Evolutionary conservation across 1,139 yeast species (phyloP).

Genomic region (Casaregolazyma lundiana): DNA sequence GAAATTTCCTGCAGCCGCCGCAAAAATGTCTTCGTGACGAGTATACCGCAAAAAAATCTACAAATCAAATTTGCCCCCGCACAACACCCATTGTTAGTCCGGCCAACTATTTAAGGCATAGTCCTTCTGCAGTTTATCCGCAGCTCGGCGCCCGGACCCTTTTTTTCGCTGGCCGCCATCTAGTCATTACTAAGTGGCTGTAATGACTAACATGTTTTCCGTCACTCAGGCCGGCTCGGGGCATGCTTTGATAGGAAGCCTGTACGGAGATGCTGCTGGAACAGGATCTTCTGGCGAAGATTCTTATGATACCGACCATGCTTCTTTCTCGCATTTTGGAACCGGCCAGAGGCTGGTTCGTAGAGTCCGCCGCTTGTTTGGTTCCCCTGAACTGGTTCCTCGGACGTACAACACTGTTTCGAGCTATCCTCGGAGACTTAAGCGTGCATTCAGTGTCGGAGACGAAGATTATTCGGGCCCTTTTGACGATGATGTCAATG

Average conservation of each 20-base stretch:
- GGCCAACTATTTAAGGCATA: neutral
- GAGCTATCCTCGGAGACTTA: slow-evolving; percentile 14
- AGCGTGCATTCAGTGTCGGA: slow-evolving; percentile 11
- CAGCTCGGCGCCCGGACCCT: neutral
- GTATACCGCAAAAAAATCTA: neutral
- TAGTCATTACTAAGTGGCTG: neutral
- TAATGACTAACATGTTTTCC: neutral
- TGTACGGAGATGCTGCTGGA: neutral
- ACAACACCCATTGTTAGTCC: no score
- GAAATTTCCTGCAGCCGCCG: neutral
- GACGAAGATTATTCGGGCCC: slow-evolving; percentile 16
- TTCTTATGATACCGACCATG: neutral
- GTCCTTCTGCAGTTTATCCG: neutral
- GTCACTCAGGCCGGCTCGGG: neutral
- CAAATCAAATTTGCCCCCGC: no score
- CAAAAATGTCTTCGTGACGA: neutral
- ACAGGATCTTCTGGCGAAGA: neutral
- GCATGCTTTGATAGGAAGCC: neutral
- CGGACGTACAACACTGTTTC: slow-evolving; percentile 2
- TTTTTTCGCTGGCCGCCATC: neutral
- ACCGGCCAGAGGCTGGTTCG: slow-evolving; percentile 6
- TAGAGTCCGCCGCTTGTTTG: slow-evolving; percentile 5
- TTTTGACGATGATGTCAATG: slow-evolving; percentile 11
- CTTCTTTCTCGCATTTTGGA: neutral
- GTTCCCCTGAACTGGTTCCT: slow-evolving; percentile 10